Conservation (phyloP, 2,329 filamentous ascomycete genomes). For the Hymenoscyphus albidus region DNA sequence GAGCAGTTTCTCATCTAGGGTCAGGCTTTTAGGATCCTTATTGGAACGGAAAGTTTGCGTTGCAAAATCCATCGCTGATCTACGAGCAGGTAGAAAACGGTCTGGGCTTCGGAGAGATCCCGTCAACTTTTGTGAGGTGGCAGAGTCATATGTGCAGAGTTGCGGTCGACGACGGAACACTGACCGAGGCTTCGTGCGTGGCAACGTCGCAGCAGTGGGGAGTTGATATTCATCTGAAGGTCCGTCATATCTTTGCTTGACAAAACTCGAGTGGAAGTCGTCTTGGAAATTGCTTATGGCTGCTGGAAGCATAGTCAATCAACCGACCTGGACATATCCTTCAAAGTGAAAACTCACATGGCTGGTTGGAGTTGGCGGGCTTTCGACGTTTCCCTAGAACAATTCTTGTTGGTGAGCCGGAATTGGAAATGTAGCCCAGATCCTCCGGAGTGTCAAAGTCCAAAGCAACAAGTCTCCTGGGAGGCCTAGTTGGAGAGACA, state of each 20-base stretch:
- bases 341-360: not conserved
- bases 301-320: not conserved
- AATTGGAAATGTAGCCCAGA: not conserved
- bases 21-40: constrained; percentile 45
- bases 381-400: not conserved
- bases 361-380: not conserved
- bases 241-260: constrained; percentile 10
- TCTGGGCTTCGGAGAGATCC: constrained; percentile 41
- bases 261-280: not conserved
- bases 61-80: constrained; percentile 38
- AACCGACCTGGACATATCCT: not conserved
- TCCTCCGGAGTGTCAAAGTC: not conserved
- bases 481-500: constrained; percentile 7
- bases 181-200: constrained; percentile 18
- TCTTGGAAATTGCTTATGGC: not conserved
- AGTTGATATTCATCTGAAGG: constrained; percentile 16
- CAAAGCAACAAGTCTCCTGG: not conserved
- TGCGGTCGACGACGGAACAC: constrained; percentile 22
- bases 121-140: constrained; percentile 18
- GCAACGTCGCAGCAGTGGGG: constrained; percentile 19
- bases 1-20: constrained; percentile 43
- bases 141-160: constrained; percentile 19
- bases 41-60: constrained; percentile 48
- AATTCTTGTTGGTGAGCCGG: not conserved
- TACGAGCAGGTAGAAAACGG: constrained; percentile 53